Conservation (phyloP, 805 yeast genomes). For the Teunomyces stri region DNA sequence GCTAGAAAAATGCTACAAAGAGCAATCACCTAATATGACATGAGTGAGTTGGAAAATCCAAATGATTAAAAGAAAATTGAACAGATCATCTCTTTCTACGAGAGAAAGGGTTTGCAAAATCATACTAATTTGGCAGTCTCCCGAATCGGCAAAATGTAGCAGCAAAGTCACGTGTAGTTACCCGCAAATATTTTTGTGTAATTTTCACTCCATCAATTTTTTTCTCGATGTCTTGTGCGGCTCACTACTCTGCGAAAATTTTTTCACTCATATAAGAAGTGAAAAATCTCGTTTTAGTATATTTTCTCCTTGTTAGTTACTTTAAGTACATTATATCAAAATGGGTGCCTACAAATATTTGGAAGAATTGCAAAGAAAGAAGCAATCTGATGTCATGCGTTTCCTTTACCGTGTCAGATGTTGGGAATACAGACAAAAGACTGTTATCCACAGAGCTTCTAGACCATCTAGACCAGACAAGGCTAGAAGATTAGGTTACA, state of each 20-base stretch:
- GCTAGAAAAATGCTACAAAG: too few relatives aligned
- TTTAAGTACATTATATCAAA: constrained; percentile 24
- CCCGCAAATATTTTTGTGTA: background rate
- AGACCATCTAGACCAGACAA: constrained; percentile 99
- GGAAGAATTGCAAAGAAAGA: constrained; percentile 99
- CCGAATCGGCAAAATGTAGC: background rate
- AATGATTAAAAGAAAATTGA: too few relatives aligned
- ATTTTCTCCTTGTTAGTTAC: constrained; percentile 9
- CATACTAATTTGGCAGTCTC: too few relatives aligned
- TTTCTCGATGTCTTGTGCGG: constrained; percentile 2
- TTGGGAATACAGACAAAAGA: constrained; percentile 99
- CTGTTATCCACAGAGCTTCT: constrained; percentile 97
- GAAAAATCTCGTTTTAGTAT: background rate
- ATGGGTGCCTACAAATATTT: constrained; percentile 99
- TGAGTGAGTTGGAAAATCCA: too few relatives aligned
- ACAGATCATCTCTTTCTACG: too few relatives aligned
- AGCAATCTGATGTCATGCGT: constrained; percentile 99
- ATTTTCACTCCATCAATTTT: background rate
- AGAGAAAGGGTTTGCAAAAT: too few relatives aligned
- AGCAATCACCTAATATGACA: too few relatives aligned
- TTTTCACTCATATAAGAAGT: constrained; percentile 2
- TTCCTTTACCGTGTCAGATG: constrained; percentile 99
- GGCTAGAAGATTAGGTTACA: constrained; percentile 99
- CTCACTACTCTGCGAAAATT: background rate
- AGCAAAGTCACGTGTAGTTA: background rate